Percentiles rank a stretch among this genome's conserved stretches.
Evolutionary conservation across 768 basidiomycete species (phyloP).

Genomic region (Cyathus striatus): DNA sequence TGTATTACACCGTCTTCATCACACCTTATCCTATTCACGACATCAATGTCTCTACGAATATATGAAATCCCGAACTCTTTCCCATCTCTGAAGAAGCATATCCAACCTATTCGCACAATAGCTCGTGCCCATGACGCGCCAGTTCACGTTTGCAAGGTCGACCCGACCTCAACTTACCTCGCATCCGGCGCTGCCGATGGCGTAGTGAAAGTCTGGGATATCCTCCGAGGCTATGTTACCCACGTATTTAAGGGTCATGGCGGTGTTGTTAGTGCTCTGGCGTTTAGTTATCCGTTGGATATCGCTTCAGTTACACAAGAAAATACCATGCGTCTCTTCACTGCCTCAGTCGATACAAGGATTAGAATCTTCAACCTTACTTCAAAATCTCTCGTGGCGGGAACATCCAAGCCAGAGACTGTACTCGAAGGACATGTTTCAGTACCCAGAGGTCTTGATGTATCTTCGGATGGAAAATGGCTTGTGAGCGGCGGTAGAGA

Average conservation of each 20-base stretch:
- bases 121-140: constrained; percentile 90
- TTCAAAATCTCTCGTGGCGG: constrained; percentile 50
- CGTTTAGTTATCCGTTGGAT: constrained; percentile 75
- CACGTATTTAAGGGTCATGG: constrained; percentile 97
- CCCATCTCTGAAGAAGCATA: constrained; percentile 35
- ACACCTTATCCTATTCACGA: constrained; percentile 76
- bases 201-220: constrained; percentile 95
- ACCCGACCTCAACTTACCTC: constrained; percentile 84
- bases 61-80: constrained; percentile 66
- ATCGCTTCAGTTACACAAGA: constrained; percentile 39
- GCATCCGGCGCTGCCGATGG: constrained; percentile 97
- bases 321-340: constrained; percentile 73
- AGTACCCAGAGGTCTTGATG: constrained; percentile 86
- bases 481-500: constrained; percentile 90
- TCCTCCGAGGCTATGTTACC: constrained; percentile 80
- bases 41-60: constrained; percentile 75
- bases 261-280: constrained; percentile 90
- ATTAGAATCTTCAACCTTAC: constrained; percentile 91
- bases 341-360: constrained; percentile 87
- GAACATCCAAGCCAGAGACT: constrained; percentile 60
- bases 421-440: constrained; percentile 95
- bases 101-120: constrained; percentile 71
- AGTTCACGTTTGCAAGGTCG: constrained; percentile 81
- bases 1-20: constrained; percentile 73
- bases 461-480: constrained; percentile 83